Base-by-base conservation (phyloP, 1,139 yeast genomes). In the Casaregolazyma lundiana region DNA sequence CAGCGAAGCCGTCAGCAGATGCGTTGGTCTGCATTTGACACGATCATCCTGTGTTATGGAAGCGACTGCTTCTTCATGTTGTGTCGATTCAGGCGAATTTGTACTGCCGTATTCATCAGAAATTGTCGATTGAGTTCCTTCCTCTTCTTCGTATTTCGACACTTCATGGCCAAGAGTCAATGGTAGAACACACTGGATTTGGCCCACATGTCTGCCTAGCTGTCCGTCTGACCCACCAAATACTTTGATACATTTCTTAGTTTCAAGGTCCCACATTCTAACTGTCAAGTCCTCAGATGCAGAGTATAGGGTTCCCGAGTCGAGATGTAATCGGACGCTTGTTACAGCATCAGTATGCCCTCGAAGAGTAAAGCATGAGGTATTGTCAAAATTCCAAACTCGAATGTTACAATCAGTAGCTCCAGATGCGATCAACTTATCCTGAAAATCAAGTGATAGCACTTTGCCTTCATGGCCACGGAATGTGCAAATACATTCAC, bases 261-360 rank as follows among this genome's bases (percentile, higher is more conserved):
- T 80, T 48, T 76, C 73, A 53, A 92, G 72, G 63, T 89, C 95
- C 98, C 98, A 92, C 94, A 92, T 84, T 55, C 95, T 73, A 35
- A 92, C 84, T 0, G 96, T 88, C 30, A 89, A 78, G 63, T 92
- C 98, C 64, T 92, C 97, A 38, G 92, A 81, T 4, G 95, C 89
- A 58, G 95, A 82, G 65, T 84, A 89, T 15, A 89, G 76, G 0
- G 95, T 84, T 51, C 79, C 78, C 38, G 95, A 82, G 48, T 77
- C 77, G 1, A 87, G 76, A 64, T 90, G 96, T 44, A 90, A 80
- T 66, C 85, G 86, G 38, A 92, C 97, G 51, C 87, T 79, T 55
- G 87, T 88, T 21, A 92, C 96, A 81, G 95, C 83, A 56, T 87
- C 97, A 0, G 84, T 77, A 63, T 92, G 98, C 2, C 98, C 98